Evolutionary conservation across 257 asterid species (phyloP).

Genomic region (Ocimum tenuiflorum): DNA sequence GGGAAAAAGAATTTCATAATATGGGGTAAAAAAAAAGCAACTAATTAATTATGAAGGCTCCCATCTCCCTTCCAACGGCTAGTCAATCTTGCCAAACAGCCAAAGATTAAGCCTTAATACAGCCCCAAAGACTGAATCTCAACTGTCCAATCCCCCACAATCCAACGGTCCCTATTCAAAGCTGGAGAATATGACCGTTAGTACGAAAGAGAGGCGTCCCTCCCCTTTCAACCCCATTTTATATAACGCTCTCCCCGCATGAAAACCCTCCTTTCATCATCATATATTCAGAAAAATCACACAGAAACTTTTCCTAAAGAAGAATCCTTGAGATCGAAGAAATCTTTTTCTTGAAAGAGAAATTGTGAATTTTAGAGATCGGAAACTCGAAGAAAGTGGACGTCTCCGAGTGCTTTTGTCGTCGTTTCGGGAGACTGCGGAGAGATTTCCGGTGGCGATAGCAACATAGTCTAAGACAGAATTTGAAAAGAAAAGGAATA

Average conservation of each 20-base stretch:
- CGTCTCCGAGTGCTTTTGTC: background rate
- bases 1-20: background rate
- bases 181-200: slow-evolving; percentile 49
- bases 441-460: slow-evolving; percentile 19
- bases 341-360: background rate
- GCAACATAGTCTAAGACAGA: background rate
- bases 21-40: background rate
- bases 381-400: slow-evolving; percentile 10
- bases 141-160: slow-evolving; percentile 20
- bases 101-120: background rate
- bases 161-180: slow-evolving; percentile 38
- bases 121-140: background rate
- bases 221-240: slow-evolving; percentile 11
- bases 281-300: background rate
- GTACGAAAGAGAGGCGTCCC: slow-evolving; percentile 20
- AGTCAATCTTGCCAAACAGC: slow-evolving; percentile 16
- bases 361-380: slow-evolving; percentile 25
- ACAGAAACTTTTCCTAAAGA: background rate
- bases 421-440: background rate
- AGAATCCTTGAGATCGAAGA: background rate
- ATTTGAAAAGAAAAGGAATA: background rate
- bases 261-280: background rate
- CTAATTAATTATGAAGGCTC: slow-evolving; percentile 20
- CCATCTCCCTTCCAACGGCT: slow-evolving; percentile 31
- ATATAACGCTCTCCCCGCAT: background rate